Evolutionary conservation across 768 basidiomycete species (phyloP), one percentile per base, ranked within the genome.

Genomic region (Suillus decipiens): DNA sequence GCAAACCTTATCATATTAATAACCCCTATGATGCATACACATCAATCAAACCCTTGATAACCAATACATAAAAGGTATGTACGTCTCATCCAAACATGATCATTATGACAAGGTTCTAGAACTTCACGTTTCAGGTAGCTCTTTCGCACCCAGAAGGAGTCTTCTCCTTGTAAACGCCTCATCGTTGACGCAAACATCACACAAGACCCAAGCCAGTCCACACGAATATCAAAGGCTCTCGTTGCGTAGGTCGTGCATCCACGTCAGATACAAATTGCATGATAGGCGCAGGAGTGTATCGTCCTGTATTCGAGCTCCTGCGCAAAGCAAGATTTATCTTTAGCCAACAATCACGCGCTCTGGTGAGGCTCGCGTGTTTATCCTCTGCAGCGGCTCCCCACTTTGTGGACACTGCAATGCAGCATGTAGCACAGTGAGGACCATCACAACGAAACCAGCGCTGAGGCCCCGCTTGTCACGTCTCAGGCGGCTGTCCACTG

Each of bases 161-260:
- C 60, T 55, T 10, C 28, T 36, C 19, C 41, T 62, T 7, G 60
- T 51, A 56, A 56, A 64, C 17, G 1, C 19, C 4, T 61, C 51
- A 28, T 61, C 60, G 17, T 60, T 51, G 4, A 42, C 15, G 11
- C 41, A 28, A 61, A 56, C 2, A 19, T 28, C 11, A 57, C 41
- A 33, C 24, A 15, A 19, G 43, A 54, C 4, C 63, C 63, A 24
- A 61, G 59, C 63, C 59, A 61, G n/a, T 64, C 53, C 10, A 64
- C 63, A 15, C 48, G 58, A 63, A 58, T 1, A 63, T 11, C 1
- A 9, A 10, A 10, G 11, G 24, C 3, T 47, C 39, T n/a, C 3
- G 6, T 15, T 10, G 22, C 11, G 5, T 5, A 11, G 1, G 11
- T 22, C 37, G 6, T 24, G 6, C 24, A 31, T 34, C 1, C 28